These are phyloP conservation scores for Diatrype stigma DNA, from an alignment of 2,329 filamentous ascomycete genomes.

Conservation along the genomic window DNA sequence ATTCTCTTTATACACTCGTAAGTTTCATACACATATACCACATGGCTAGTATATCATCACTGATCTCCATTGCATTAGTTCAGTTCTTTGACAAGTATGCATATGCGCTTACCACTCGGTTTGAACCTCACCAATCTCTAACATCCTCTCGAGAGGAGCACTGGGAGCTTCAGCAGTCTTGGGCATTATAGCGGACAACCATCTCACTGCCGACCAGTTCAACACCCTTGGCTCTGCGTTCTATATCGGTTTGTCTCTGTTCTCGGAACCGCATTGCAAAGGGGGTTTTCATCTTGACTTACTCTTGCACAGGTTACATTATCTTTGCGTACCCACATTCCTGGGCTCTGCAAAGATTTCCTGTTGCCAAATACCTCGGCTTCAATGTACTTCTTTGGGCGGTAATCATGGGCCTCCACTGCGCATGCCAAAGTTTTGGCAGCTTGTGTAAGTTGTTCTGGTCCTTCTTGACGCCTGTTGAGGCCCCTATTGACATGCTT, in stretches of 20 bases:
- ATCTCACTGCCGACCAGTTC: conserved; percentile 4
- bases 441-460: conserved; percentile 1
- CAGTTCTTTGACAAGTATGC: conserved; percentile 5
- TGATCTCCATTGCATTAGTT: neutral
- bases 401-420: conserved; percentile 4
- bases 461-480: neutral
- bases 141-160: neutral
- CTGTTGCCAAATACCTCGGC: conserved; percentile 6
- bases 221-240: conserved; percentile 5
- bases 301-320: conserved; percentile 1
- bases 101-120: too few relatives aligned
- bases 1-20: conserved; percentile 3
- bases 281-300: neutral
- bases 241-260: conserved; percentile 4
- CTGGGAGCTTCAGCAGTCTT: conserved; percentile 4
- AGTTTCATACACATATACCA: neutral
- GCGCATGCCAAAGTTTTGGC: conserved; percentile 3
- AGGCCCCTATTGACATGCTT: neutral
- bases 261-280: neutral
- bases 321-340: conserved; percentile 5
- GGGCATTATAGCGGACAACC: conserved; percentile 5
- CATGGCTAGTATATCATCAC: too few relatives aligned
- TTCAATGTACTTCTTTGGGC: conserved; percentile 4
- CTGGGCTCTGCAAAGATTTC: conserved; percentile 2
- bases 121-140: neutral